Evolutionary conservation across 805 yeast genomes (phyloP), one percentile per base, ranked within the genome.

Genomic region (Lipomyces sp.): DNA sequence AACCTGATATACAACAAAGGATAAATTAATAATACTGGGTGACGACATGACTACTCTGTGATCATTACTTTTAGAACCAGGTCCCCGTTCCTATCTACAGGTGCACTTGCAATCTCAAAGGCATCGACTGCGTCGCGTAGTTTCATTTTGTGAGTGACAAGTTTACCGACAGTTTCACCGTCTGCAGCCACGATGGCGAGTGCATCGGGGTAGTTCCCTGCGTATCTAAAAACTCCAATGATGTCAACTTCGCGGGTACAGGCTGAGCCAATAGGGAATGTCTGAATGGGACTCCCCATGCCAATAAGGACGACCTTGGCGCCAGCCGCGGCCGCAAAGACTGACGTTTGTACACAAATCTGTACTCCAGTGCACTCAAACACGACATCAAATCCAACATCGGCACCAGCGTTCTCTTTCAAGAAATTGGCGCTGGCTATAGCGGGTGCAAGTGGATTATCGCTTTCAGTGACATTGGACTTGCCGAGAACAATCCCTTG

Each of bases 281-380:
- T 76, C 54, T 73, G 77, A 32, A 75, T 60, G n/a, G 78, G 78
- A 61, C 59, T 64, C 50, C 73, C 74, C 78, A 73, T 74, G 58
- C 73, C 79, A 58, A 70, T 77, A 51, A 69, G 70, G 69, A 67
- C 73, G 55, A 71, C 66, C 24, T 72, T 69, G 8, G 75, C 75
- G 13, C 75, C 74, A 6, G 76, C 67, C 10, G 69, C 42, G 45
- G 75, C 68, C 2, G 75, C 67, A 67, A 79, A 83, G 65, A 82
- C 80, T 29, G 80, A 81, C 1, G 86, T 80, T 64, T 80, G 77
- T 69, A 85, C 82, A 34, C 83, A 78, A 6, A 80, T 73, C 71
- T 82, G 85, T 57, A 82, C 81, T 50, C 88, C 88, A 5, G 87
- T 84, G 77, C 87, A 84, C 73, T 85, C 87, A 59, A 84, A 69